phyloP scores from a whole-genome alignment of 768 basidiomycete species.

The Boletus rex-veris region DNA sequence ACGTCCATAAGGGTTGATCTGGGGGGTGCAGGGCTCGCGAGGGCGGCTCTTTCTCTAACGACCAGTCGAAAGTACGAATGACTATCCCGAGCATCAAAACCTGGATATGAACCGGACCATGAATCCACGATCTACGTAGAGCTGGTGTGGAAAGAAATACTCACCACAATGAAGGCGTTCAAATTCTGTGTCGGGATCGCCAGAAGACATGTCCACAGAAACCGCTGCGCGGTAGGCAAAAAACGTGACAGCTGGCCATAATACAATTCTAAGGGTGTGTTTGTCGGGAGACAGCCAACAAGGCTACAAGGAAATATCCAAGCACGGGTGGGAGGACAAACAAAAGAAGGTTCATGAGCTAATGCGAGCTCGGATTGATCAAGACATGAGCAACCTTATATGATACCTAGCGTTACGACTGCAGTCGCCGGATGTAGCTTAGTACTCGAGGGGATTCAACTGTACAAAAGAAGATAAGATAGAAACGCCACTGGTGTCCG shows the following conservation, averaged over 20 bases:
- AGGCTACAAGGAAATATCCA: slow-evolving; percentile 47
- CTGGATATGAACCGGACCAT: slow-evolving; percentile 2
- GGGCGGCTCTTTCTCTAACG: slow-evolving; percentile 3
- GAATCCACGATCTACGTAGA: neutral
- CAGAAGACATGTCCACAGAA: slow-evolving; percentile 6
- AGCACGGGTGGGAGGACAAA: slow-evolving; percentile 41
- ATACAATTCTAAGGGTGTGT: slow-evolving; percentile 44
- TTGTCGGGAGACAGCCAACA: slow-evolving; percentile 44
- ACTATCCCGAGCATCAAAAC: slow-evolving; percentile 9
- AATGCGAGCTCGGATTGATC: slow-evolving; percentile 20
- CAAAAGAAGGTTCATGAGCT: slow-evolving; percentile 31
- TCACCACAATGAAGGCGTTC: neutral
- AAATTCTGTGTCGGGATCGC: neutral
- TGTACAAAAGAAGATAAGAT: no score
- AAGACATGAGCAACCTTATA: neutral
- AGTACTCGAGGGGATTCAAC: no score
- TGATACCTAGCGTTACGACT: neutral
- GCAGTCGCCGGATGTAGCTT: no score
- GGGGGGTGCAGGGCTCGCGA: slow-evolving; percentile 1
- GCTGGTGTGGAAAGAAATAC: neutral
- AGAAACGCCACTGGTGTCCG: no score
- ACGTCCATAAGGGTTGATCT: neutral
- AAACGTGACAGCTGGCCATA: slow-evolving; percentile 45
- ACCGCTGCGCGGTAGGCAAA: slow-evolving; percentile 38
- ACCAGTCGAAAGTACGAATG: slow-evolving; percentile 18